Evolutionary conservation across 306 rosid genomes (phyloP), one percentile per base, ranked within the genome.

Genomic region (Crotalaria pallida): DNA sequence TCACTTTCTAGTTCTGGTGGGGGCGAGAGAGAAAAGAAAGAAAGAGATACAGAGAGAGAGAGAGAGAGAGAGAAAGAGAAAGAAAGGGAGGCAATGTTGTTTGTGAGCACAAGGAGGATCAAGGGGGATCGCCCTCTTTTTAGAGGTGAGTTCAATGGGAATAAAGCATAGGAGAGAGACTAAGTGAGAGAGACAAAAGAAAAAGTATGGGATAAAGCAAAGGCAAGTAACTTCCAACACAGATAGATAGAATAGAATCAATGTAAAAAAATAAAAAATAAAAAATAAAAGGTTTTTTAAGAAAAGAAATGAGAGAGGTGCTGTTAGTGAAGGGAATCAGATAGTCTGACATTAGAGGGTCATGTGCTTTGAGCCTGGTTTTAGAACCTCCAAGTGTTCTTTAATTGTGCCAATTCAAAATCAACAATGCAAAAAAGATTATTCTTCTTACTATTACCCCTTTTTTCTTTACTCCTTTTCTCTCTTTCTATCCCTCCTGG

Each of bases 361-460:
- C 98, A 94, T 94, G 96, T 94, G 92, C 88, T 88, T 84, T 58
- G 84, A 81, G 82, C 79, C 76, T 73, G 80, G 82, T 82, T 87
- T 83, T 79, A 69, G 87, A 83, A 81, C 88, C 85, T 82, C 81
- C 68, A 6, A 65, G 12, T 70, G 77, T 75, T 76, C n/a, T n/a
- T n/a, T n/a, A n/a, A n/a, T n/a, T 68, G 84, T 84, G 82, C 87
- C 75, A 89, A 86, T 89, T 86, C 87, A 87, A 92, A 87, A 80
- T 81, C 92, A 80, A 84, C 77, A 72, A 65, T 80, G 58, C 79
- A 84, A 85, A 92, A 85, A 85, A 78, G 87, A 88, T 92, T 92
- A 92, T 89, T 85, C 96, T 92, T 86, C 76, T 79, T 68, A 79
- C 83, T 76, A 44, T 65, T 67, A 33, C 18, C 44, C 26, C 59